These are phyloP conservation scores for Salix dunnii DNA, from an alignment of 345 rosid genomes.

Conservation along the genomic window DNA sequence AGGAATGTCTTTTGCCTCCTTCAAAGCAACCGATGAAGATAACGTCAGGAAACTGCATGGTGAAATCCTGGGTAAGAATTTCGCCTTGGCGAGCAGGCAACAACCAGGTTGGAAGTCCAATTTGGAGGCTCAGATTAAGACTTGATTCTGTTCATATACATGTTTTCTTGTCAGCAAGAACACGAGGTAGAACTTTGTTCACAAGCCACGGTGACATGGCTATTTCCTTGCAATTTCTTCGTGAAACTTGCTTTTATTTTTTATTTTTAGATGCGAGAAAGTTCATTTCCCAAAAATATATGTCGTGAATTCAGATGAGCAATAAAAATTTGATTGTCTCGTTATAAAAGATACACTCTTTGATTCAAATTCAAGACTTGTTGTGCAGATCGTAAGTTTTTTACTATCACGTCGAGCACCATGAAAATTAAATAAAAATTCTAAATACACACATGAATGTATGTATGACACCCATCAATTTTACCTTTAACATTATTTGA, in stretches of 20 bases:
- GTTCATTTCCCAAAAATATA: fast-evolving
- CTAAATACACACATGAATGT: too few species aligned
- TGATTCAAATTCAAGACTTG: too few species aligned
- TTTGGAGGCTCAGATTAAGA: background rate
- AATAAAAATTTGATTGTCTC: fast-evolving
- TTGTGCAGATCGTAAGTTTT: too few species aligned
- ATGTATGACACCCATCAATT: background rate
- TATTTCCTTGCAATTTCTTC: background rate
- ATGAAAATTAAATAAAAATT: too few species aligned
- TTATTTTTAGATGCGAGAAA: background rate
- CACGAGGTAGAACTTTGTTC: background rate
- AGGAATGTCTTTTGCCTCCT: background rate
- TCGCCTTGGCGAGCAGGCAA: too few species aligned
- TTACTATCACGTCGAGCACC: too few species aligned
- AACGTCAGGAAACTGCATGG: background rate
- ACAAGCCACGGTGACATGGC: background rate
- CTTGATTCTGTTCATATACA: too few species aligned
- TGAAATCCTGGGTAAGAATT: background rate
- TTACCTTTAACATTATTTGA: background rate
- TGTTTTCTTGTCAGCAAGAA: background rate
- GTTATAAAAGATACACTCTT: fast-evolving
- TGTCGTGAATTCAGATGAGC: fast-evolving
- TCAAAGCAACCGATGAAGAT: background rate
- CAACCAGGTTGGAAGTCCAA: background rate
- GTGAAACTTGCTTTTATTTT: background rate